Evolutionary conservation across 1,139 yeast species (phyloP).

Genomic region (Candida sp.): DNA sequence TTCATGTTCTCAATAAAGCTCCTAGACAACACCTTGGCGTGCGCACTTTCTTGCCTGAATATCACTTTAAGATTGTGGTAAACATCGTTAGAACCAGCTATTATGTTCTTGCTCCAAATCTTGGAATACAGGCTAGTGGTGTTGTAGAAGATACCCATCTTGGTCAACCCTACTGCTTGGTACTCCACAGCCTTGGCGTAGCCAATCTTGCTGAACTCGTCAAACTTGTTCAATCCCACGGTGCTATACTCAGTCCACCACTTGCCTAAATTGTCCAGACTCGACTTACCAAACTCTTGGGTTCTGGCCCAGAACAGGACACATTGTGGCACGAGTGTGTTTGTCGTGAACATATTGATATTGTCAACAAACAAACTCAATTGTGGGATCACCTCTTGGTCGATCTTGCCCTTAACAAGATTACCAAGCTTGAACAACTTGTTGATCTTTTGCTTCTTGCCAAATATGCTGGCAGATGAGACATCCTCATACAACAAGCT

Average conservation of each 20-base stretch:
- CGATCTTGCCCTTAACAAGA: neutral
- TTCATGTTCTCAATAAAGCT: neutral
- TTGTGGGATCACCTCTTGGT: neutral
- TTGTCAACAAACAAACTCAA: neutral
- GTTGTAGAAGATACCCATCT: neutral
- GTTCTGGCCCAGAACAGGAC: neutral
- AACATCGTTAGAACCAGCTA: neutral
- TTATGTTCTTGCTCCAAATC: neutral
- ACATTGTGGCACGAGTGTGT: neutral
- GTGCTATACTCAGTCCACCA: constrained; percentile 1
- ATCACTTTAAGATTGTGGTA: neutral
- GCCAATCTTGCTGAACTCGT: constrained; percentile 3
- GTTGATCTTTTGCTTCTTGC: constrained; percentile 7
- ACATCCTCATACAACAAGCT: constrained; percentile 17
- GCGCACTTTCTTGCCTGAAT: neutral
- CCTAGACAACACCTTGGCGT: neutral
- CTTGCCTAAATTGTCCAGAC: neutral
- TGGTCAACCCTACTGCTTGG: constrained; percentile 1
- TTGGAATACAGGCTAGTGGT: neutral
- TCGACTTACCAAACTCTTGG: neutral
- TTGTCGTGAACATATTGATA: neutral
- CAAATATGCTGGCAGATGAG: constrained; percentile 6
- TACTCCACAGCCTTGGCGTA: neutral
- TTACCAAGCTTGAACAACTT: constrained; percentile 8
- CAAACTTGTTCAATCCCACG: constrained; percentile 1